These are phyloP conservation scores for Saccharomyces hybrid DNA, from an alignment of 1,139 yeast genomes.

Conservation along the genomic window DNA sequence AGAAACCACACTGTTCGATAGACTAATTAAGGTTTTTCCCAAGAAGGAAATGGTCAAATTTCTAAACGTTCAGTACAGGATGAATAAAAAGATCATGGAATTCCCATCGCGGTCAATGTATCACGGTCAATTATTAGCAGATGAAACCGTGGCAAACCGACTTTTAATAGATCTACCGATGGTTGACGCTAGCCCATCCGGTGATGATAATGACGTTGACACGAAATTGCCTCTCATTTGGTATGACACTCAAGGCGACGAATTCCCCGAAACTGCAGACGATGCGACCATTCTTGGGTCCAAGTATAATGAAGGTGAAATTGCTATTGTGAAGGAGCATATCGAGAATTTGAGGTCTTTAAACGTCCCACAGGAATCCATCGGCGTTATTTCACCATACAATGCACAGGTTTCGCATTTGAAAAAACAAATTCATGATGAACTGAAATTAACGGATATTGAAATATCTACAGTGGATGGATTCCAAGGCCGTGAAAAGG, in stretches of 20 bases:
- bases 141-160: constrained; percentile 46
- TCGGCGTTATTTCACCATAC: constrained; percentile 86
- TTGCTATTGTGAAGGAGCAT: constrained; percentile 51
- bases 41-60: constrained; percentile 44
- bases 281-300: constrained; percentile 27
- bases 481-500: constrained; percentile 89
- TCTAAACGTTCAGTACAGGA: constrained; percentile 75
- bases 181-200: constrained; percentile 31
- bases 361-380: constrained; percentile 45
- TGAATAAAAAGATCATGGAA: constrained; percentile 71
- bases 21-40: constrained; percentile 50
- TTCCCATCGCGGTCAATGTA: constrained; percentile 71
- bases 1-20: constrained; percentile 69
- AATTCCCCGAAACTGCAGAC: constrained; percentile 52
- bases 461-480: constrained; percentile 89
- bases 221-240: constrained; percentile 51
- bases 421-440: constrained; percentile 42
- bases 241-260: constrained; percentile 94
- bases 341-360: constrained; percentile 40
- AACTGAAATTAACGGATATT: constrained; percentile 34
- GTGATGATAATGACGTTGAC: constrained; percentile 29
- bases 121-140: constrained; percentile 55
- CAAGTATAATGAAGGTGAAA: constrained; percentile 71
- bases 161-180: constrained; percentile 49
- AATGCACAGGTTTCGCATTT: constrained; percentile 72